Conservation (phyloP, 2,329 filamentous ascomycete genomes). For the Ceratocystis cubensis region DNA sequence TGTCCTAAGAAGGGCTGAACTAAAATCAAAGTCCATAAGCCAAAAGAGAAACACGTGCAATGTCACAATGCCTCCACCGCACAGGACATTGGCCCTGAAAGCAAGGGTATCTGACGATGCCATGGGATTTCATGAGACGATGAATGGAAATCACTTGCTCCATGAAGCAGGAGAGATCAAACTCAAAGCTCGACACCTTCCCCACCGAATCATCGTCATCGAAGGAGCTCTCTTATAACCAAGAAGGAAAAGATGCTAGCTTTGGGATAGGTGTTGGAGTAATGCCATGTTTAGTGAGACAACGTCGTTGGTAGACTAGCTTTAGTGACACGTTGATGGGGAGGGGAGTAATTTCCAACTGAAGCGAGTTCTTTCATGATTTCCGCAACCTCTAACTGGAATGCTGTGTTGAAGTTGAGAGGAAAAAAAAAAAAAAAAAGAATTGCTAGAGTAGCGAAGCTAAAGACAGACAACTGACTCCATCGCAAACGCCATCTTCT, state of each 20-base stretch:
- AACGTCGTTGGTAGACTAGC: neutral
- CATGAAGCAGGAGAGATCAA: constrained; percentile 6
- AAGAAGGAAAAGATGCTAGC: neutral
- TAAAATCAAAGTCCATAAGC: neutral
- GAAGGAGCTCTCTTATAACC: neutral
- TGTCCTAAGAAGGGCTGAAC: neutral
- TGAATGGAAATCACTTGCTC: constrained; percentile 6
- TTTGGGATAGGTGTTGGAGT: neutral
- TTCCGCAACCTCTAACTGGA: neutral
- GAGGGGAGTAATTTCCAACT: neutral
- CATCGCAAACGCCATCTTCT: neutral
- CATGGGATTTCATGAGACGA: neutral
- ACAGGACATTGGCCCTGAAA: neutral
- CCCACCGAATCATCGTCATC: constrained; percentile 5
- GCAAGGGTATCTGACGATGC: neutral
- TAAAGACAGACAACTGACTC: constrained; percentile 5
- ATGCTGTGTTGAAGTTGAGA: neutral
- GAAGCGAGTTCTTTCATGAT: neutral
- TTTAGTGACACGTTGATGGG: neutral
- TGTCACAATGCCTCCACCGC: neutral
- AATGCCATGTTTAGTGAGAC: neutral
- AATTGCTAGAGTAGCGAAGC: neutral
- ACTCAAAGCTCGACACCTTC: neutral
- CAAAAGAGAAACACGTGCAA: neutral
- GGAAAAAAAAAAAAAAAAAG: neutral